These are phyloP conservation scores for Lactuca saligna DNA, from an alignment of 129 eudicot genomes.

Conservation along the genomic window DNA sequence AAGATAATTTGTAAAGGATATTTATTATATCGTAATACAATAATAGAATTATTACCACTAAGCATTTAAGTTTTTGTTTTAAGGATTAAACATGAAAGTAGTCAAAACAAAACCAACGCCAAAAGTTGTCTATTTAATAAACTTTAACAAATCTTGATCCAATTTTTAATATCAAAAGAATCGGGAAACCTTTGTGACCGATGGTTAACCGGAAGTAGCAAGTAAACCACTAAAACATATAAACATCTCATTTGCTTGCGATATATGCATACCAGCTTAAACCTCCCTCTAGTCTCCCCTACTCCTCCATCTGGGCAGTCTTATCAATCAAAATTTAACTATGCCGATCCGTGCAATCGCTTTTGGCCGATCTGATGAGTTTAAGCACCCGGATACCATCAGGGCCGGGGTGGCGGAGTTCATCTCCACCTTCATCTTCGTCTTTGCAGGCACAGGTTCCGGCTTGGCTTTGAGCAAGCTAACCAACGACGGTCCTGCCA, in stretches of 20 bases:
- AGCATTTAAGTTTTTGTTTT: too few species aligned
- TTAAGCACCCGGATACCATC: slow-evolving; percentile 36
- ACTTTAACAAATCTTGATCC: too few species aligned
- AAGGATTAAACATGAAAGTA: too few species aligned
- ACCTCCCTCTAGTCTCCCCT: neutral
- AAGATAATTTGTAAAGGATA: too few species aligned
- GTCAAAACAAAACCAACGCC: too few species aligned
- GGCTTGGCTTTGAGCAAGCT: slow-evolving; percentile 56
- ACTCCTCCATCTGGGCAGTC: neutral
- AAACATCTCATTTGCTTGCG: slow-evolving; percentile 31
- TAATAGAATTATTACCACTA: too few species aligned
- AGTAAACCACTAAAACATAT: slow-evolving; percentile 25
- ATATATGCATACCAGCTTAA: slow-evolving; percentile 16
- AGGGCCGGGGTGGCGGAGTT: slow-evolving; percentile 60
- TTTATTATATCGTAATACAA: too few species aligned
- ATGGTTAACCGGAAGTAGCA: slow-evolving; percentile 32
- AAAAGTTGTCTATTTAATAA: too few species aligned
- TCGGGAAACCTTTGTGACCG: neutral
- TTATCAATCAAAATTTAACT: slow-evolving; percentile 5
- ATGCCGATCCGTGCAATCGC: slow-evolving; percentile 60
- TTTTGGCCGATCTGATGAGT: slow-evolving; percentile 39
- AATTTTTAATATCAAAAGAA: neutral
- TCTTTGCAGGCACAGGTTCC: slow-evolving; percentile 56
- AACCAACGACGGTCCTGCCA: slow-evolving; percentile 35
- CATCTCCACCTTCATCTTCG: slow-evolving; percentile 49